Base-by-base conservation (phyloP, 305 asterid genomes). In the Striga hermonthica region DNA sequence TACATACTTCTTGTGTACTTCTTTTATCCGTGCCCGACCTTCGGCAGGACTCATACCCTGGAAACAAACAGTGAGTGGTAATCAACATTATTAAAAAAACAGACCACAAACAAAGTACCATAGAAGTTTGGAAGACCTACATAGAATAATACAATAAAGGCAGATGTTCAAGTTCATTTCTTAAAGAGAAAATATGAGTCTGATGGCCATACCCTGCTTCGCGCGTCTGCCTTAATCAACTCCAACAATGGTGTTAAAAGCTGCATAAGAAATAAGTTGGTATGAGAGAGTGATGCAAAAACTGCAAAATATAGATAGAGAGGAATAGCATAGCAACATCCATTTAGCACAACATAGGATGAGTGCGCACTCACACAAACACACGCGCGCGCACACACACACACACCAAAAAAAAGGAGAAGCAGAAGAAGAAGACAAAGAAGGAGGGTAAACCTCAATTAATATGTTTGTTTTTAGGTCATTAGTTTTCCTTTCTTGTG, bases 31-130 rank as follows among this genome's bases (percentile, higher is more conserved):
- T 31, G 70, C 64, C 80, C 79, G 91, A 59, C 96, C 97, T 76
- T 88, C 95, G 72, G 90, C 65, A 50, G 96, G 93, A 62, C 81
- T 80, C 91, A 83, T 84, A 70, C 76, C 89, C 96, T 91, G 78
- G 62, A 73, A 74, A 70, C 65, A 65, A 37, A 37, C 74, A 76
- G 53, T 9, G 49, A 73, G 64, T 22, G n/a, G 55, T 22, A 35
- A 63, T 60, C 65, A 70, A 61, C 52, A 50, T 53, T 63, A 37
- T 28, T 50, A 71, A 68, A 48, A 61, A 68, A 49, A 35, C 41
- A 13, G 41, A 66, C 15, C 35, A 54, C 52, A 40, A 65, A n/a
- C 61, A n/a, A n/a, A n/a, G n/a, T n/a, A n/a, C n/a, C n/a, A 70
- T 60, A n/a, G n/a, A n/a, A n/a, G n/a, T n/a, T n/a, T n/a, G n/a